A percentile compares a stretch with the other conserved stretches of the same genome.
phyloP scores from a whole-genome alignment of 768 basidiomycete species.

The Leccinum obscurum region DNA sequence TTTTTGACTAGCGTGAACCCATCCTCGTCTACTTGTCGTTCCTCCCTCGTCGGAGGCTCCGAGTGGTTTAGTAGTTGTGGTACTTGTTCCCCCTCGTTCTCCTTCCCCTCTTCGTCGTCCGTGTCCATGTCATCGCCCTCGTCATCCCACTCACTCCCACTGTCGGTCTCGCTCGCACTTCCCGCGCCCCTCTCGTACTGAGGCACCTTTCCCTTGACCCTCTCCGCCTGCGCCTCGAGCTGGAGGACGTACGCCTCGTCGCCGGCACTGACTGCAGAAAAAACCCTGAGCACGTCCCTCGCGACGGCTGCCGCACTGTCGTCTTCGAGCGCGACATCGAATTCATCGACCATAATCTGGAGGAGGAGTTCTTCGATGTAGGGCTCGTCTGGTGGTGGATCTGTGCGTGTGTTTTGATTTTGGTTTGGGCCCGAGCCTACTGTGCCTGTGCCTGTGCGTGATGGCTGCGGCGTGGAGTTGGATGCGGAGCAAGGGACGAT shows the following conservation, averaged over 20 bases:
- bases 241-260: conserved; percentile 50
- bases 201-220: conserved; percentile 55
- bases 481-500: conserved; percentile 22
- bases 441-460: not conserved
- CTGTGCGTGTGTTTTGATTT: not conserved
- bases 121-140: conserved; percentile 23
- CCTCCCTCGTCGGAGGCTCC: conserved; percentile 38
- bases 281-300: conserved; percentile 66
- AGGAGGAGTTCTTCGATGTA: conserved; percentile 82
- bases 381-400: conserved; percentile 52
- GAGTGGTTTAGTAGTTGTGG: conserved; percentile 55
- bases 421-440: not conserved
- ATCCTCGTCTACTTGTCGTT: conserved; percentile 86
- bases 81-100: conserved; percentile 47
- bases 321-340: conserved; percentile 82
- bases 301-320: conserved; percentile 77
- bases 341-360: conserved; percentile 87
- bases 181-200: conserved; percentile 43
- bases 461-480: not conserved
- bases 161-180: conserved; percentile 36
- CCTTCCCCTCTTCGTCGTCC: conserved; percentile 31
- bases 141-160: conserved; percentile 49
- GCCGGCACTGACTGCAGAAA: conserved; percentile 52
- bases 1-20: conserved; percentile 83
- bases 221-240: conserved; percentile 67